Base-by-base conservation (phyloP, 23 red algal species). In the Gracilaria caudata region DNA sequence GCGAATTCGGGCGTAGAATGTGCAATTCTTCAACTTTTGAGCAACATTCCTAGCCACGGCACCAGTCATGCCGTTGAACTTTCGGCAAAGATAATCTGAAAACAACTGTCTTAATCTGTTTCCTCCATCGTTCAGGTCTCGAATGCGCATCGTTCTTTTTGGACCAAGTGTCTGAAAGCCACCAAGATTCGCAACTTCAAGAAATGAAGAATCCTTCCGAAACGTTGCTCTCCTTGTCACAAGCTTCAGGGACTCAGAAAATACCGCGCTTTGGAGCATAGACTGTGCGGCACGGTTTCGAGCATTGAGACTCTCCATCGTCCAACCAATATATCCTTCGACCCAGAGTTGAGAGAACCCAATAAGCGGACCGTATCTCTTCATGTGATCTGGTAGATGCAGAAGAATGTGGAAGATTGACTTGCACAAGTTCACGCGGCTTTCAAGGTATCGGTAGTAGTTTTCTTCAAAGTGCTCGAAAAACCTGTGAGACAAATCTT, bases 381-480 rank as follows among this genome's bases (percentile, higher is more conserved):
- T 7, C 17, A 82, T 19, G 25, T 37, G 14, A 23, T 65, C 28
- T 14, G 13, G 9, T 5, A 82, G 47, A 28, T 82, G 56, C 14
- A 82, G 28, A 20, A 82, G 37, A 3, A 65, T 63, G 40, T 82
- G 79, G 25, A 82, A 82, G 3, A 82, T 4, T 14, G 23, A 66
- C 36, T 64, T 82, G 58, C 56, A 45, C 33, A 63, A 17, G 20
- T 47, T 3, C 7, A 45, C 3, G 7, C 79, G 53, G 4, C 14
- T 20, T 82, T 37, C 36, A 21, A 14, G 11, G 5, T 66, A 64
- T 7, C 28, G 24, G 23, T 29, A 59, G 35, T 82, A 82, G 9
- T 63, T 24, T 20, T 35, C 2, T 35, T 82, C 79, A 65, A 45
- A 82, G 28, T 82, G 79, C 0, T 38, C 14, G 5, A 64, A 64